Evolutionary conservation across 75 land plant genomes (phyloP).

Genomic region (Pinus tabuliformis): DNA sequence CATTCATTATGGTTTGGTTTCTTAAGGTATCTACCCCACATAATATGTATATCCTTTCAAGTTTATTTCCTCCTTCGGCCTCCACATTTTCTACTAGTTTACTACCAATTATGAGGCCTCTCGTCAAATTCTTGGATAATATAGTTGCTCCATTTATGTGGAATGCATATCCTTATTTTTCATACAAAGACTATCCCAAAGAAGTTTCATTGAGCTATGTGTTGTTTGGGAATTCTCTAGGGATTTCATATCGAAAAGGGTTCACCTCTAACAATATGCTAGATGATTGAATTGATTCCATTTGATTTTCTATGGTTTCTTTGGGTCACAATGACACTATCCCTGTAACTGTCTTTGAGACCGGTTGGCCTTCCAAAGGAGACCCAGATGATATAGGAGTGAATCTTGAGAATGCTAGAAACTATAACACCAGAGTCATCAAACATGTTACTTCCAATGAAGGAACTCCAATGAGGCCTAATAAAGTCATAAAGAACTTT

Average conservation of each 20-base stretch:
- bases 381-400: conserved; percentile 41
- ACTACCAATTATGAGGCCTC: conserved; percentile 23
- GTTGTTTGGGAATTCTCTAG: conserved; percentile 22
- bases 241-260: conserved; percentile 27
- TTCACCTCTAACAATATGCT: conserved; percentile 47
- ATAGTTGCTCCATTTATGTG: conserved; percentile 38
- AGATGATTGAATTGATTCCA: conserved; percentile 45
- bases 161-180: conserved; percentile 53
- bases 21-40: no score
- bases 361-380: conserved; percentile 46
- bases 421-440: conserved; percentile 42
- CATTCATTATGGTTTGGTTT: no score
- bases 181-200: conserved; percentile 27
- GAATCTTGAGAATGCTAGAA: conserved; percentile 45
- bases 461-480: conserved; percentile 70
- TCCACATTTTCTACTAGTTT: no score
- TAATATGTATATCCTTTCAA: no score
- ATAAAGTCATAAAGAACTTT: conserved; percentile 30
- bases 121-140: conserved; percentile 22
- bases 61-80: no score
- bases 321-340: conserved; percentile 19
- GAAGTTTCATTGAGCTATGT: conserved; percentile 35
- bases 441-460: conserved; percentile 10
- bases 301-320: conserved; percentile 43
- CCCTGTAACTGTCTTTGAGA: conserved; percentile 34